Evolutionary conservation across 441 rosid genomes (phyloP).

Genomic region (Cnidoscolus chayamansa): DNA sequence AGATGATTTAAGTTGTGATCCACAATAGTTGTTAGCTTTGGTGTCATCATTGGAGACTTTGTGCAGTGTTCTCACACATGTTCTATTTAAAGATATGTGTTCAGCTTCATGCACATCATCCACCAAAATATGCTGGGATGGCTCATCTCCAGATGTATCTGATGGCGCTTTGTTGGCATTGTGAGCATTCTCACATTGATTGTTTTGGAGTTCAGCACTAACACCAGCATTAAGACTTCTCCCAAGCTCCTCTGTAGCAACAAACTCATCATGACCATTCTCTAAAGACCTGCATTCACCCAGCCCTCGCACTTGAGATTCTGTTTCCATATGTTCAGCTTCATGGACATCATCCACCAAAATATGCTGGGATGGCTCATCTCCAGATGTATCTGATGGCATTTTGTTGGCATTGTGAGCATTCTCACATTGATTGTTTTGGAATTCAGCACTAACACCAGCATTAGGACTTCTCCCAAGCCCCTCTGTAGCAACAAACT

Average conservation of each 20-base stretch:
- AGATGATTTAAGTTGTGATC: too few relatives aligned
- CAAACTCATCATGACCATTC: constrained; percentile 17
- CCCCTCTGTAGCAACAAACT: constrained; percentile 17
- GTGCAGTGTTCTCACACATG: not conserved
- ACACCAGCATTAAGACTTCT: constrained; percentile 18
- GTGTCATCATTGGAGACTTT: constrained; percentile 16
- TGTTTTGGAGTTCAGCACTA: constrained; percentile 17
- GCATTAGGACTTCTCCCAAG: constrained; percentile 16
- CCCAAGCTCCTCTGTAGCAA: constrained; percentile 14
- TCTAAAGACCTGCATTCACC: constrained; percentile 20
- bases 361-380: constrained; percentile 6
- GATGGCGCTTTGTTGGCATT: constrained; percentile 15
- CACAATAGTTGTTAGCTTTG: not conserved
- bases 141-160: constrained; percentile 11
- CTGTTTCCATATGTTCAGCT: constrained; percentile 17
- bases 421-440: constrained; percentile 15
- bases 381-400: constrained; percentile 14
- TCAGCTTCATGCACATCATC: constrained; percentile 21
- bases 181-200: constrained; percentile 15
- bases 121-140: constrained; percentile 5
- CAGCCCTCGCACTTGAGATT: constrained; percentile 19
- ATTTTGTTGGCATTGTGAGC: constrained; percentile 12
- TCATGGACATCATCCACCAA: constrained; percentile 19
- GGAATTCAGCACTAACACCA: constrained; percentile 17
- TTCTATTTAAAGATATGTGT: constrained; percentile 7